These are phyloP conservation scores for Phytopythium kandeliae DNA, from an alignment of 352 stramenopile species.

Conservation along the genomic window DNA sequence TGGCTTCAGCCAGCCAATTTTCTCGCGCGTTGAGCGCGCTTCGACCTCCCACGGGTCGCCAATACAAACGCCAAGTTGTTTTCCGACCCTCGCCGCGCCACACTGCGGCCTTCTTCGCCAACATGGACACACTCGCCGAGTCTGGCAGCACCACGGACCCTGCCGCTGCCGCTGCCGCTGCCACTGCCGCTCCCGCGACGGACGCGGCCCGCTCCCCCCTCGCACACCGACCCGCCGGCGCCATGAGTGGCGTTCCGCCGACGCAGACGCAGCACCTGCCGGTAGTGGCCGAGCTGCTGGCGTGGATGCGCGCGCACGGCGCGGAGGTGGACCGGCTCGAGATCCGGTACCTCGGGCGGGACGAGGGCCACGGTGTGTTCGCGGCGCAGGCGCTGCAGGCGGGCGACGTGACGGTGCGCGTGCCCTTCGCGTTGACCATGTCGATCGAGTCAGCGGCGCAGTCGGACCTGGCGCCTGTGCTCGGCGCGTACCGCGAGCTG, in stretches of 20 bases:
- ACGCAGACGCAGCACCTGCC: neutral
- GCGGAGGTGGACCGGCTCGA: slow-evolving; percentile 22
- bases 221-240: neutral
- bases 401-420: slow-evolving; percentile 35
- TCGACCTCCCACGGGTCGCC: neutral
- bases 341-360: slow-evolving; percentile 30
- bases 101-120: neutral
- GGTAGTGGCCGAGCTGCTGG: slow-evolving; percentile 23
- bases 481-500: slow-evolving; percentile 33
- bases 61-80: neutral
- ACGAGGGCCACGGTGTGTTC: slow-evolving; percentile 48
- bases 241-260: neutral
- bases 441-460: slow-evolving; percentile 31
- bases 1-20: neutral
- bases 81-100: neutral
- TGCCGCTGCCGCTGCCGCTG: too few species aligned
- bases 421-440: slow-evolving; percentile 54
- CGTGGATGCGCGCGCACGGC: slow-evolving; percentile 31
- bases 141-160: neutral
- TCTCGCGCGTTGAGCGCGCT: neutral
- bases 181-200: neutral
- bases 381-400: slow-evolving; percentile 24
- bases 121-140: neutral
- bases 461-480: slow-evolving; percentile 33
- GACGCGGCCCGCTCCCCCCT: neutral